These are phyloP conservation scores for Pythium grandisporangium DNA, from an alignment of 352 stramenopile genomes.

Conservation along the genomic window DNA sequence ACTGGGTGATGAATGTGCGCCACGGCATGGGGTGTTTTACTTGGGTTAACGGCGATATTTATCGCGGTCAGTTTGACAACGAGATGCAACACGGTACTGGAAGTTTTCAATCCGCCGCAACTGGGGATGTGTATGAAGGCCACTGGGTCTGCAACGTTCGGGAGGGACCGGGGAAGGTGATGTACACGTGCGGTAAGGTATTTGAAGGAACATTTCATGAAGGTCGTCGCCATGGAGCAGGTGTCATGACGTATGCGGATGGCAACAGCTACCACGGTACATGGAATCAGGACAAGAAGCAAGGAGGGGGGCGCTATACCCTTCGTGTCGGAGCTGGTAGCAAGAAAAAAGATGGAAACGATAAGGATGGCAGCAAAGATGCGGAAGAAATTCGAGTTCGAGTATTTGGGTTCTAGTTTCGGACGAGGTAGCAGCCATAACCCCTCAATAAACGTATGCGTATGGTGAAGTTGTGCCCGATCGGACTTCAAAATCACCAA, in stretches of 20 bases:
- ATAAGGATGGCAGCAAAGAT: neutral
- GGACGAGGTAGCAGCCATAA: slow-evolving; percentile 5
- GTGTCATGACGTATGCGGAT: slow-evolving; percentile 73
- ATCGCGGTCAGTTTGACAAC: slow-evolving; percentile 66
- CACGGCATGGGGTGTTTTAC: slow-evolving; percentile 71
- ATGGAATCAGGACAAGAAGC: slow-evolving; percentile 84
- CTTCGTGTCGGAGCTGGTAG: slow-evolving; percentile 31
- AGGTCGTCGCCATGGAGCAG: slow-evolving; percentile 62
- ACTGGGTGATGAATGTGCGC: slow-evolving; percentile 54
- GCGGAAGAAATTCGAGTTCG: slow-evolving; percentile 9
- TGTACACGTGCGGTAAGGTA: slow-evolving; percentile 68
- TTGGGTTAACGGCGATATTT: slow-evolving; percentile 83
- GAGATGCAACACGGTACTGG: slow-evolving; percentile 79
- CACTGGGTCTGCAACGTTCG: slow-evolving; percentile 81
- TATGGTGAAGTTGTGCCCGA: slow-evolving; percentile 58
- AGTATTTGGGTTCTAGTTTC: slow-evolving; percentile 18
- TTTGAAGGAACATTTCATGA: slow-evolving; percentile 83
- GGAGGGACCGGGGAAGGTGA: slow-evolving; percentile 59
- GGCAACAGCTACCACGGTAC: slow-evolving; percentile 79
- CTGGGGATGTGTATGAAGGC: slow-evolving; percentile 57
- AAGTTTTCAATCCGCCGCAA: slow-evolving; percentile 42
- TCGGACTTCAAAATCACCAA: slow-evolving; percentile 52
- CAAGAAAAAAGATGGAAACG: no score
- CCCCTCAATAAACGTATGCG: slow-evolving; percentile 62
- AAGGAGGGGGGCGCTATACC: slow-evolving; percentile 70